Conservation (phyloP, 148 eudicot genomes). For the Diospyros kaki region DNA sequence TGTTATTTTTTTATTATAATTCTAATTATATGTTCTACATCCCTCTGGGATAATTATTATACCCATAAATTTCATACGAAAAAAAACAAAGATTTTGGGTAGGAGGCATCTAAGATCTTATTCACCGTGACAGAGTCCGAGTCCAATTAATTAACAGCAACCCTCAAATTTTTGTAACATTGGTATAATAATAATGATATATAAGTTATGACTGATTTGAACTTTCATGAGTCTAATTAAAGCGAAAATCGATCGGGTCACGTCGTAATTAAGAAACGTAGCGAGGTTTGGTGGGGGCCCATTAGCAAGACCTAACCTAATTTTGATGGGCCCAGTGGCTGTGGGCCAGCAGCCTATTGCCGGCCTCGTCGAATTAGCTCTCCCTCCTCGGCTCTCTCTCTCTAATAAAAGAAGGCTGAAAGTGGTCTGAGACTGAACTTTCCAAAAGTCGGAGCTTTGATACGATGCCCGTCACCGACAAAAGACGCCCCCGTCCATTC, state of each 20-base stretch:
- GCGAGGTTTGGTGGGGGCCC: not conserved
- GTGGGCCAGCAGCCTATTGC: not conserved
- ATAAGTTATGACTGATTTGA: no score
- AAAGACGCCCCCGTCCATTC: not conserved
- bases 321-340: not conserved
- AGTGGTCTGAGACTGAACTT: not conserved
- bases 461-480: not conserved
- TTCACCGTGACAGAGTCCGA: no score
- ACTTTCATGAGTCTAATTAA: no score
- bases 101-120: no score
- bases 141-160: no score
- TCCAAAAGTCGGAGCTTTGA: not conserved
- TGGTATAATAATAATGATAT: not conserved
- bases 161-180: not conserved
- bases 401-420: not conserved
- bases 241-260: no score
- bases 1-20: no score
- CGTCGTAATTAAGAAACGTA: no score
- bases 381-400: not conserved
- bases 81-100: no score
- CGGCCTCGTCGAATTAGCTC: conserved; percentile 10
- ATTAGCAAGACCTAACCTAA: not conserved
- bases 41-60: no score
- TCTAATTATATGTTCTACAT: no score
- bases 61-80: no score